phyloP scores from a whole-genome alignment of 108 stramenopile species.

The Chaetoceros tenuissimus region DNA sequence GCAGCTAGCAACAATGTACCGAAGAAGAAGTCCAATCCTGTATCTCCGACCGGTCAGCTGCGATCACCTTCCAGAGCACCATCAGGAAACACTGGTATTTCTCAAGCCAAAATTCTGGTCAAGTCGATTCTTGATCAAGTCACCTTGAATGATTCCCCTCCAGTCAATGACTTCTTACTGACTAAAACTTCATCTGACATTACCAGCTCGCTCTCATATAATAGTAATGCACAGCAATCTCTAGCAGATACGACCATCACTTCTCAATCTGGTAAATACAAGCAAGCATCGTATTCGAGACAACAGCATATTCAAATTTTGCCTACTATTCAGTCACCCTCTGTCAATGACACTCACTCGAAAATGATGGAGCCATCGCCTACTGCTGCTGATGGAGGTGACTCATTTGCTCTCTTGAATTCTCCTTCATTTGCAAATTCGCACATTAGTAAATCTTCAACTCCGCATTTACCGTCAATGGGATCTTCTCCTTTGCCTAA shows the following conservation, averaged over 20 bases:
- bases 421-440: slow-evolving; percentile 5
- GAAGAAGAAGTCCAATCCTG: neutral
- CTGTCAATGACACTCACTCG: neutral
- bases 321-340: neutral
- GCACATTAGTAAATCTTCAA: neutral
- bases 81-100: neutral
- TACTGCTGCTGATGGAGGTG: neutral
- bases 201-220: neutral
- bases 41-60: neutral
- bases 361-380: neutral
- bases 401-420: neutral
- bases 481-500: neutral
- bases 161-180: slow-evolving; percentile 36
- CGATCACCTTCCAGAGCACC: neutral
- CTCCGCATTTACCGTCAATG: slow-evolving; percentile 1
- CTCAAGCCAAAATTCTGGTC: slow-evolving; percentile 32
- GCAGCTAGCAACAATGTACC: too few relatives aligned
- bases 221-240: neutral
- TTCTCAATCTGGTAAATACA: slow-evolving; percentile 14
- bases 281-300: slow-evolving; percentile 13
- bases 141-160: slow-evolving; percentile 57
- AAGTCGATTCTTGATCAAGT: slow-evolving; percentile 54
- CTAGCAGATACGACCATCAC: slow-evolving; percentile 1
- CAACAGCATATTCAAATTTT: neutral
- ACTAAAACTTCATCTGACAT: too few relatives aligned